Evolutionary conservation across 75 land plant genomes (phyloP).

Genomic region (Azolla pinnata): DNA sequence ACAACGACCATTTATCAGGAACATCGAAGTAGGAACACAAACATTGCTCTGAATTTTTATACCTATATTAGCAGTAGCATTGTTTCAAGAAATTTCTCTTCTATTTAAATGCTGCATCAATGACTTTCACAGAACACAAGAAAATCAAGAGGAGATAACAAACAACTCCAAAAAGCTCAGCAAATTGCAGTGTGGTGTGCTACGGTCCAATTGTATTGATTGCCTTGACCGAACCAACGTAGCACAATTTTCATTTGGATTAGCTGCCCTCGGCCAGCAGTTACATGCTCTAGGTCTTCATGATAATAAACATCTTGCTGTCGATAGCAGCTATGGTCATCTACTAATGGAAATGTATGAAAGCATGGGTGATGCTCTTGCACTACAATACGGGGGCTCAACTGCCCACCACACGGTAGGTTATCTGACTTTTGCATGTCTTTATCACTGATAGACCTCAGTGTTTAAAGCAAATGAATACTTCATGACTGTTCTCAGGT

Average conservation of each 20-base stretch:
- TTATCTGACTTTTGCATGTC: too few species aligned
- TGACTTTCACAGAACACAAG: neutral
- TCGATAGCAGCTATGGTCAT: constrained; percentile 42
- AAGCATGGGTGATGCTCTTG: constrained; percentile 78
- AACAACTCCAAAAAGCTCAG: neutral
- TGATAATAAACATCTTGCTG: constrained; percentile 30
- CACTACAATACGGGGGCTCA: constrained; percentile 73
- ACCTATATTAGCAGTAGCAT: too few species aligned
- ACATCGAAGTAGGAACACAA: constrained; percentile 1
- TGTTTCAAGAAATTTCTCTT: neutral
- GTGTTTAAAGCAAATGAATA: too few species aligned
- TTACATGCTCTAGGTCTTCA: constrained; percentile 49
- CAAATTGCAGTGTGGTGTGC: constrained; percentile 46
- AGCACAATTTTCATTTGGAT: constrained; percentile 55
- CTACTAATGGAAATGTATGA: constrained; percentile 57
- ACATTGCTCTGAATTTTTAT: neutral
- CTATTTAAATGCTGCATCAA: neutral
- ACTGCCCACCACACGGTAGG: constrained; percentile 72
- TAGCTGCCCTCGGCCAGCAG: constrained; percentile 65
- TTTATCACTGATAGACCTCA: too few species aligned
- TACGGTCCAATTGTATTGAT: constrained; percentile 75
- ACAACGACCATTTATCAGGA: neutral
- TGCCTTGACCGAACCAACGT: constrained; percentile 71
- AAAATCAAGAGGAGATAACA: neutral
- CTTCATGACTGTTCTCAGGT: too few species aligned